Evolutionary conservation across 2,329 filamentous ascomycete genomes (phyloP), one percentile per base, ranked within the genome.

Genomic region (Paecilomyces variotii): DNA sequence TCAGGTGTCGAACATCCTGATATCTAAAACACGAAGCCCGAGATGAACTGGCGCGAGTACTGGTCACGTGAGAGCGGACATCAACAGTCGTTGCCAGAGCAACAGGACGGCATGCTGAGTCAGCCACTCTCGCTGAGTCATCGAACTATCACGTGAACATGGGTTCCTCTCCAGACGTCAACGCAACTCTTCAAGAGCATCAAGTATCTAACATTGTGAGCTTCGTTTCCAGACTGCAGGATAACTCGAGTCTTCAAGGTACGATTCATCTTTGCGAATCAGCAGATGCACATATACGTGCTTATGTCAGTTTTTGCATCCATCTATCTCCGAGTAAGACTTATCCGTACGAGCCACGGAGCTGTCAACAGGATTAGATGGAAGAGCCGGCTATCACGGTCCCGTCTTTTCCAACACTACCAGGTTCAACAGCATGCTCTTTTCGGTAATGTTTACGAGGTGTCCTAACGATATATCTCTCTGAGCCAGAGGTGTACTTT

Each of bases 71-170:
- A 14, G 5, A 7, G 5, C 1, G 5, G 34, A 7, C 19, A 19
- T 58, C 59, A 63, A 63, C 58, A 62, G 34, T 32, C 6, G 45
- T 63, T 59, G 45, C 61, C 60, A 60, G 53, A 45, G 60, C 60
- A 62, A 63, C 61, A 53, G 19, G 19, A 24, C 24, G 4, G 7
- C 5, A 3, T 27, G 53, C 53, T 54, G 26, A 54, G 53, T 54
- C 53, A 54, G 34, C 19, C 19, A 19, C 19, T 19, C 1, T 19
- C 19, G 19, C 19, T 19, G 19, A 19, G 19, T 19, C 19, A 19
- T 19, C 19, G 1, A 19, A 19, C 9, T 24, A 2, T 52, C 53
- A 54, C 10, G 11, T 30, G 53, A 32, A 4, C 6, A 28, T n/a
- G 10, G 5, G 45, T 9, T n/a, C 3, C n/a, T 7, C 45, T 50